Evolutionary conservation across 208 protist species (phyloP).

Genomic region (Acanthamoeba pearcei): DNA sequence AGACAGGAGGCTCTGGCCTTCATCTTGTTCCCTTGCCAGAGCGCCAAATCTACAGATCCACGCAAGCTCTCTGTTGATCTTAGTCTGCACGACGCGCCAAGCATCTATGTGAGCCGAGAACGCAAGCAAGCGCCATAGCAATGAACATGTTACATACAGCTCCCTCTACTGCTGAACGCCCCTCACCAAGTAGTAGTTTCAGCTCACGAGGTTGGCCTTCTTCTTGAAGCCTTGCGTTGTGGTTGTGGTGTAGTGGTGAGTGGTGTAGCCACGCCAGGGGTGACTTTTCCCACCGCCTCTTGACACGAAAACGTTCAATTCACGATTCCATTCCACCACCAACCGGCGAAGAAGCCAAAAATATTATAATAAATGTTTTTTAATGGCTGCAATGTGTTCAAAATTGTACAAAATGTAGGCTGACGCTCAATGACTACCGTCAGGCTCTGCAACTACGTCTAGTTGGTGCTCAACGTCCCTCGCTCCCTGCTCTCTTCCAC

Average conservation of each 20-base stretch:
- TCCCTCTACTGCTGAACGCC: too few species aligned
- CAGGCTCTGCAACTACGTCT: not conserved
- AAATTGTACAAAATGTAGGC: conserved; percentile 8
- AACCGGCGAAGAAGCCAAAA: too few species aligned
- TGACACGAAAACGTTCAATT: not conserved
- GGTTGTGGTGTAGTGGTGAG: not conserved
- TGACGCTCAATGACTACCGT: too few species aligned
- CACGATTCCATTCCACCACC: not conserved
- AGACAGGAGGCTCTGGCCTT: not conserved
- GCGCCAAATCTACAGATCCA: not conserved
- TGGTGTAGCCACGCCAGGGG: not conserved
- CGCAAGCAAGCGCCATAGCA: too few species aligned
- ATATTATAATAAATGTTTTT: not conserved
- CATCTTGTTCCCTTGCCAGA: not conserved
- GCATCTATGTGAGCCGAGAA: too few species aligned
- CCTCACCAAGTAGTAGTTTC: too few species aligned
- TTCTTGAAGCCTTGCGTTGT: not conserved
- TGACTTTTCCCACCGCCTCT: not conserved
- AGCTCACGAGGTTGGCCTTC: too few species aligned
- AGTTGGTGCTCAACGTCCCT: not conserved
- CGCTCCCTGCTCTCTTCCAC: not conserved
- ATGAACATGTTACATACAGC: too few species aligned
- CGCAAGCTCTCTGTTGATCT: too few species aligned
- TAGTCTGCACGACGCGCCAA: too few species aligned
- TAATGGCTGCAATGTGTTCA: not conserved